phyloP scores from a whole-genome alignment of 116 monocot genomes.

The Cymodocea nodosa region DNA sequence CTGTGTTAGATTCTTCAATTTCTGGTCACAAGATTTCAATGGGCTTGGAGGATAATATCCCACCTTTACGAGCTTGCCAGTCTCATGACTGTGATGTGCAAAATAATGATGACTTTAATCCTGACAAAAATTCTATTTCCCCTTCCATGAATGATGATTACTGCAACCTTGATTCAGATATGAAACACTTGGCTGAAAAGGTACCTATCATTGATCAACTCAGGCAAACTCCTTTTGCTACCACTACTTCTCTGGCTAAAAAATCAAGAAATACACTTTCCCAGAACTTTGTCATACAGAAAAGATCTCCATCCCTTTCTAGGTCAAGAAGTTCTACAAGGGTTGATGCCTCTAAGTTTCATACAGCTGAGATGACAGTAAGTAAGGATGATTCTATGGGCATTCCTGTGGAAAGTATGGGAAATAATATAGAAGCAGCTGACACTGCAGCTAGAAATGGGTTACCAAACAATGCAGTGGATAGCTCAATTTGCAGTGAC shows the following conservation, averaged over 20 bases:
- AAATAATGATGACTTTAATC: slow-evolving; percentile 6
- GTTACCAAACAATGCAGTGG: slow-evolving; percentile 1
- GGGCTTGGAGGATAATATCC: background rate
- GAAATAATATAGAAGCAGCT: slow-evolving; percentile 11
- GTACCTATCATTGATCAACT: slow-evolving; percentile 56
- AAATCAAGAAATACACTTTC: slow-evolving; percentile 32
- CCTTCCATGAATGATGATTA: slow-evolving; percentile 10
- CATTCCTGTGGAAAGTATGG: slow-evolving; percentile 4
- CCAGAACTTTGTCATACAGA: slow-evolving; percentile 26
- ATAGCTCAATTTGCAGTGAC: slow-evolving; percentile 10
- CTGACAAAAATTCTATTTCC: slow-evolving; percentile 13
- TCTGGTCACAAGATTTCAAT: slow-evolving; percentile 4
- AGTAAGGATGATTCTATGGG: slow-evolving; percentile 7
- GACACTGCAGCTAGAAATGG: slow-evolving; percentile 11
- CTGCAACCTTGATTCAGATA: slow-evolving; percentile 16
- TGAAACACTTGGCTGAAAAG: slow-evolving; percentile 25
- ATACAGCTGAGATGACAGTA: slow-evolving; percentile 12
- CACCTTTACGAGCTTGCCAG: slow-evolving; percentile 3
- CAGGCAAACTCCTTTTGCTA: slow-evolving; percentile 34
- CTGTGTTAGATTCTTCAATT: slow-evolving; percentile 11
- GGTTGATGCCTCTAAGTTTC: slow-evolving; percentile 19
- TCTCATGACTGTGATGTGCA: slow-evolving; percentile 13
- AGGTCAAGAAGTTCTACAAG: slow-evolving; percentile 44
- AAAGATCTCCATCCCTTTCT: slow-evolving; percentile 22
- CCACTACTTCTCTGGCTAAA: slow-evolving; percentile 30